A percentile compares a stretch with the other conserved stretches of the same genome.
These are phyloP conservation scores for Trichoderma oligosporum DNA, from an alignment of 2,329 filamentous ascomycete genomes.

Conservation along the genomic window DNA sequence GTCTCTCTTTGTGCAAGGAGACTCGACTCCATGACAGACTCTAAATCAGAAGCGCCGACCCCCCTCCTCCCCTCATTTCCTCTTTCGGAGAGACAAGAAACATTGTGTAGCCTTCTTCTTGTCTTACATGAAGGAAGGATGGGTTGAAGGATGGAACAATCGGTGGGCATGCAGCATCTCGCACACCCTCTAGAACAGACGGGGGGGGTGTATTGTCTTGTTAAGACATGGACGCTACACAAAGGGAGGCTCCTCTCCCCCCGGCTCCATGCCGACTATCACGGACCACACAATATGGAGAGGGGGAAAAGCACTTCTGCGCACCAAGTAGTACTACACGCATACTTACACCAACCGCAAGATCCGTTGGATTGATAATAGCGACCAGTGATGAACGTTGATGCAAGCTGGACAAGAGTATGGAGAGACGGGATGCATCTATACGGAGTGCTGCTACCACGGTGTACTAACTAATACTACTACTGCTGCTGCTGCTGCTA, in stretches of 20 bases:
- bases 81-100: not conserved
- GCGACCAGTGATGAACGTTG: not conserved
- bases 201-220: not conserved
- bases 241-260: not conserved
- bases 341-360: not conserved
- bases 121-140: not conserved
- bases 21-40: not conserved
- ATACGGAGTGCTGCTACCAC: conserved; percentile 1
- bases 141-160: not conserved
- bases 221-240: not conserved
- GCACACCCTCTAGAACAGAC: not conserved
- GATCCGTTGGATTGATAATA: not conserved
- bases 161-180: not conserved
- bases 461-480: no score
- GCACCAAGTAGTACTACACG: not conserved
- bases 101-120: not conserved
- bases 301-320: no score
- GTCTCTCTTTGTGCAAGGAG: not conserved
- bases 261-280: not conserved
- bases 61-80: not conserved
- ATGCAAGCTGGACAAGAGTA: not conserved
- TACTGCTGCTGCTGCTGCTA: no score
- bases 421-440: conserved; percentile 1
- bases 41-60: not conserved
- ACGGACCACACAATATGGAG: not conserved